Percentiles rank a stretch among this genome's conserved stretches.
These are phyloP conservation scores for Andrographis paniculata DNA, from an alignment of 305 asterid species.

Conservation along the genomic window DNA sequence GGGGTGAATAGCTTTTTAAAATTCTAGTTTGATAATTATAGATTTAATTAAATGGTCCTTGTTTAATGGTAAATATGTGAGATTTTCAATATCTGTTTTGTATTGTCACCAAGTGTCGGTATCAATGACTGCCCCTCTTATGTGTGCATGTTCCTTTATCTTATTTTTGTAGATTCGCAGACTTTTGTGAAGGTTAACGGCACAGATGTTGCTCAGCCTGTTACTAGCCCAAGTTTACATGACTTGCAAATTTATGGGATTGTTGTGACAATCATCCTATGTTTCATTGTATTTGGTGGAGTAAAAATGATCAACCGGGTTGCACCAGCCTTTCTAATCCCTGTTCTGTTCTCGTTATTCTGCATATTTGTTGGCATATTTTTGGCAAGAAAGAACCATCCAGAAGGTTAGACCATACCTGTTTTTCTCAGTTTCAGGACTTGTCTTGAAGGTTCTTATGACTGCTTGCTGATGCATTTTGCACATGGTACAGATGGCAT, in stretches of 20 bases:
- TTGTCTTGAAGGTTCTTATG: slow-evolving; percentile 7
- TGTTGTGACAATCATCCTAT: slow-evolving; percentile 78
- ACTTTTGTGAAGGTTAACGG: slow-evolving; percentile 74
- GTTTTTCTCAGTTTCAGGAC: neutral
- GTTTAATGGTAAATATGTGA: neutral
- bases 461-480: slow-evolving; percentile 18
- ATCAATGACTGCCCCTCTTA: neutral
- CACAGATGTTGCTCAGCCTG: slow-evolving; percentile 63
- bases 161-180: slow-evolving; percentile 38
- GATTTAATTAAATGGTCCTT: slow-evolving; percentile 2
- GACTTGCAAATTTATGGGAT: slow-evolving; percentile 95
- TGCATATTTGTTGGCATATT: slow-evolving; percentile 85
- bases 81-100: neutral
- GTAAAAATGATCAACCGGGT: slow-evolving; percentile 95
- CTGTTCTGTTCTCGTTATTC: slow-evolving; percentile 75
- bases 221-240: slow-evolving; percentile 87
- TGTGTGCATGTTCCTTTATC: slow-evolving; percentile 21
- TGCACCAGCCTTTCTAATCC: slow-evolving; percentile 93
- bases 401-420: slow-evolving; percentile 45
- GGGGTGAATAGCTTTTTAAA: slow-evolving; percentile 3
- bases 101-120: neutral
- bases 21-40: slow-evolving; percentile 1
- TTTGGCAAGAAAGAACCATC: slow-evolving; percentile 59
- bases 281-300: slow-evolving; percentile 97
- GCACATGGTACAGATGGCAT: slow-evolving; percentile 61